These are phyloP conservation scores for Entelexis sorbosivorans DNA, from an alignment of 1,139 yeast species.

Conservation along the genomic window DNA sequence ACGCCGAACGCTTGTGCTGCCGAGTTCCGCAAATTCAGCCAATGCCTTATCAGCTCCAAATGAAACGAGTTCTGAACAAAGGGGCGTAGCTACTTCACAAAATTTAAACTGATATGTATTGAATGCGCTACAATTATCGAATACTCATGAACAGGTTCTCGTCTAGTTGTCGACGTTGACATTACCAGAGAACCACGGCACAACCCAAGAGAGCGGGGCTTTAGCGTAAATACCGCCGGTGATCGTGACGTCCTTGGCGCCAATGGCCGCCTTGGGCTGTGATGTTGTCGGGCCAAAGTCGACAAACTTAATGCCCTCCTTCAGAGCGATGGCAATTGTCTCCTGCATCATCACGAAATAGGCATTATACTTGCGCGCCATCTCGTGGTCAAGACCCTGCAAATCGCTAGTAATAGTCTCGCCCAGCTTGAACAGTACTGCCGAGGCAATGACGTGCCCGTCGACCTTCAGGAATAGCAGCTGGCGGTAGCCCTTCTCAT, in stretches of 20 bases:
- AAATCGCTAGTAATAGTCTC: slow-evolving; percentile 39
- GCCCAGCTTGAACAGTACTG: slow-evolving; percentile 37
- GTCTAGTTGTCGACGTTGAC: slow-evolving; percentile 20
- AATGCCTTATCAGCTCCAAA: slow-evolving; percentile 13
- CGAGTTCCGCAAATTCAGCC: slow-evolving; percentile 19
- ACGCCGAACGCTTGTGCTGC: slow-evolving; percentile 20
- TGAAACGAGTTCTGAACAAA: neutral
- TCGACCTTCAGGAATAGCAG: slow-evolving; percentile 35
- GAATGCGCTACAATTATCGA: too few species aligned
- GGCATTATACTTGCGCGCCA: slow-evolving; percentile 36
- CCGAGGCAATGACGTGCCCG: slow-evolving; percentile 34
- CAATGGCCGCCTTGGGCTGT: slow-evolving; percentile 38
- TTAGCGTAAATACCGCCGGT: slow-evolving; percentile 31
- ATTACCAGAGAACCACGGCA: slow-evolving; percentile 20
- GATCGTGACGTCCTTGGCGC: slow-evolving; percentile 34
- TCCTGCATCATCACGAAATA: slow-evolving; percentile 43
- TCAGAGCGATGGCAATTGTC: slow-evolving; percentile 35
- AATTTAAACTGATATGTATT: too few species aligned
- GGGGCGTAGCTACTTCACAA: too few species aligned
- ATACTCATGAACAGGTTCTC: neutral
- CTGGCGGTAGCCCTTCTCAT: slow-evolving; percentile 30
- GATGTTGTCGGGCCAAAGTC: slow-evolving; percentile 37
- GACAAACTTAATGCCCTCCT: slow-evolving; percentile 35
- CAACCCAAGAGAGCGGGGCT: slow-evolving; percentile 21
- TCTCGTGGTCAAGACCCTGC: slow-evolving; percentile 38